A percentile compares a stretch with the other conserved stretches of the same genome.
Evolutionary conservation across 306 rosid genomes (phyloP).

Genomic region (Inga oerstediana): DNA sequence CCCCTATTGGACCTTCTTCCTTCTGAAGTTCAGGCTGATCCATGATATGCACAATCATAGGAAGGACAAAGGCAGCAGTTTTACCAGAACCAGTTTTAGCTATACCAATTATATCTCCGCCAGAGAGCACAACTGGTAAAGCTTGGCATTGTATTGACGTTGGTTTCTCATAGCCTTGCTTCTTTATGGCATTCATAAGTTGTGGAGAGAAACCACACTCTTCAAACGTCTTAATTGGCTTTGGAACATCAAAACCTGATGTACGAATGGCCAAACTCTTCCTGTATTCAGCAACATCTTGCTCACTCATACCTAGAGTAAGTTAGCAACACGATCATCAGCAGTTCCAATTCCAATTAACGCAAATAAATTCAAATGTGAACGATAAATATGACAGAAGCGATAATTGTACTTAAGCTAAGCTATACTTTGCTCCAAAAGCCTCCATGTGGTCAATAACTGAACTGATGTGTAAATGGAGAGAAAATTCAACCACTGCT

Average conservation of each 20-base stretch:
- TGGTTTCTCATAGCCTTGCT: conserved; percentile 92
- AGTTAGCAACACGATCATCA: not conserved
- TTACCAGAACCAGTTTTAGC: conserved; percentile 99
- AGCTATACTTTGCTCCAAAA: not conserved
- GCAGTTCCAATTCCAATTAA: not conserved
- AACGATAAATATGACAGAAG: not conserved
- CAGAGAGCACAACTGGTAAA: conserved; percentile 84
- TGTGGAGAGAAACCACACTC: conserved; percentile 78
- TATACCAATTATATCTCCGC: conserved; percentile 90
- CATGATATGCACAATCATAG: conserved; percentile 95
- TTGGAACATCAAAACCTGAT: conserved; percentile 91
- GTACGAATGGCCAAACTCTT: conserved; percentile 93
- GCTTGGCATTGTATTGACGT: conserved; percentile 95
- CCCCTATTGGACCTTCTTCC: conserved; percentile 99
- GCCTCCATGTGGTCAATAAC: not conserved
- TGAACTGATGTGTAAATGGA: not conserved
- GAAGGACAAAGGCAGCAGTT: conserved; percentile 98
- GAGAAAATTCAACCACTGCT: not conserved
- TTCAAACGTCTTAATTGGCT: conserved; percentile 82
- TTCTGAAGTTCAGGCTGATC: conserved; percentile 98
- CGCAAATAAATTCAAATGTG: not conserved
- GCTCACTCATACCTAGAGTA: conserved; percentile 80
- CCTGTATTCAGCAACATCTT: conserved; percentile 73
- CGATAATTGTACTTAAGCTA: not conserved
- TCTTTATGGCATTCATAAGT: conserved; percentile 84